A percentile compares a stretch with the other conserved stretches of the same genome.
These are phyloP conservation scores for Salix suchowensis DNA, from an alignment of 345 rosid genomes.

Conservation along the genomic window DNA sequence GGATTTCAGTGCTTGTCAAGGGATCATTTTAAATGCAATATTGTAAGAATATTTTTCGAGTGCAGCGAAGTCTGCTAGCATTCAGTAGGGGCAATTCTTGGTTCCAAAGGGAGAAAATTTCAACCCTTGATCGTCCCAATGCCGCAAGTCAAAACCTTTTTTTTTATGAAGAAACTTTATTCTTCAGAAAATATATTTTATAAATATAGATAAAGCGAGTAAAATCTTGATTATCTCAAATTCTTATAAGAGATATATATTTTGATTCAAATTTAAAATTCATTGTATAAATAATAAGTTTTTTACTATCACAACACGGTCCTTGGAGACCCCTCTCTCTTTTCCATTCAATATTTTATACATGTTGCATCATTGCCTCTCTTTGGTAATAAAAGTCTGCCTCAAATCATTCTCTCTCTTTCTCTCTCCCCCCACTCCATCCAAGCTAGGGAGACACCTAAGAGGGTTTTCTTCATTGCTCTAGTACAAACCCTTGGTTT, in stretches of 20 bases:
- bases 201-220: accelerated
- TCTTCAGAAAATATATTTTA: too few relatives aligned
- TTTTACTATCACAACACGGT: too few relatives aligned
- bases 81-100: constrained; percentile 10
- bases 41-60: background rate
- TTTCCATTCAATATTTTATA: constrained; percentile 8
- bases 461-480: constrained; percentile 33
- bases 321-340: too few relatives aligned
- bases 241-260: accelerated
- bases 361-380: constrained; percentile 29
- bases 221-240: accelerated
- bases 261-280: accelerated
- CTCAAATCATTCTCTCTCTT: constrained; percentile 12
- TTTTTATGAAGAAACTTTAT: background rate
- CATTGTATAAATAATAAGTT: too few relatives aligned
- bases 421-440: constrained; percentile 8
- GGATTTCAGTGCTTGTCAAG: constrained; percentile 26
- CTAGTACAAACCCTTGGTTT: constrained; percentile 38
- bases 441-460: background rate
- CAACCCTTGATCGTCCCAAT: constrained; percentile 9
- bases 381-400: constrained; percentile 9
- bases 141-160: too few relatives aligned
- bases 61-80: background rate
- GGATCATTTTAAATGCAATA: background rate
- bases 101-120: constrained; percentile 17